Evolutionary conservation across 202 grass and related monocot genomes (phyloP), one percentile per base, ranked within the genome.

Genomic region (Setaria viridis): DNA sequence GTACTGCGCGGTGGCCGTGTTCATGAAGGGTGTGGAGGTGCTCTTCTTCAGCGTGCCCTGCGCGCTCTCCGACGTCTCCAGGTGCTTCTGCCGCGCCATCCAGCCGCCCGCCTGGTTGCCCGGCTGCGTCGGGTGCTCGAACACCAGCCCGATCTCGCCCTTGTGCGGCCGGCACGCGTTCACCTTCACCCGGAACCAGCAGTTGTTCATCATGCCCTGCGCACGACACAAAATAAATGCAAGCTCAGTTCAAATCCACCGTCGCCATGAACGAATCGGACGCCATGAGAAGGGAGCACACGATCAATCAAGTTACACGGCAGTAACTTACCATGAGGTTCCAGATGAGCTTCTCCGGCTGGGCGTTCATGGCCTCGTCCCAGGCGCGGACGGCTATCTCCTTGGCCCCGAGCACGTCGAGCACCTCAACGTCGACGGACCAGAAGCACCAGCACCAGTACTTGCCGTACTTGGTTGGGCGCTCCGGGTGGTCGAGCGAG

Each of bases 151-250:
- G 80, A 99, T 97, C 90, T 99, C 97, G 13, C 94, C 90, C 80
- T 81, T 99, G 90, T 97, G 90, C 6, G 94, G 97, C 33, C 93
- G 75, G 72, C 97, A 99, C 88, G 88, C 72, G 82, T 94, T 95
- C 67, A 88, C 69, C 85, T 91, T 95, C 51, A 94, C 90, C 72
- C 88, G 94, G 86, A 99, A 99, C 96, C 96, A 99, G 81, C 94
- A 97, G 72, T 97, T 97, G 92, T 92, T 97, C 94, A 97, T 97
- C 94, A 97, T 97, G 47, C 94, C 94, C 94, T 95, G 77, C 42
- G 63, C 9, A 73, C 54, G 51, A 19, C 4, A 17, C 51, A 19
- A 7, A 7, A 13, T 3, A 49, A 49, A 7, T 51, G 13, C 6
- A 19, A 19, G 51, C 1, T 54, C 5, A 34, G 3, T 0, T 13